Evolutionary conservation across 2,329 filamentous ascomycete genomes (phyloP).

Genomic region (Neofusicoccum ribis): DNA sequence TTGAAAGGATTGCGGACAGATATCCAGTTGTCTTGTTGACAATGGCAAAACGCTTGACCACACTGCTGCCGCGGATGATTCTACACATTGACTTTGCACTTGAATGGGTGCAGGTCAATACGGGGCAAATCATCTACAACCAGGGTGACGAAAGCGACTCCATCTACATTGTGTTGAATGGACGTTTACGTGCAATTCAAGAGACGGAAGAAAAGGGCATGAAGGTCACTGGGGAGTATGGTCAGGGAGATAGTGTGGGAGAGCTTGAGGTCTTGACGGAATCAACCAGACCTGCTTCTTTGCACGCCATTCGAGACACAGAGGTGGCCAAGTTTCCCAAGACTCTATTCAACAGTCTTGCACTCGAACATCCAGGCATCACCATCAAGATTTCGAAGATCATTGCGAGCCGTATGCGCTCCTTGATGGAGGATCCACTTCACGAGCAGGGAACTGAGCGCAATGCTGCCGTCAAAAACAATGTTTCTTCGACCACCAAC

Average conservation of each 20-base stretch:
- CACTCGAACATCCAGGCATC: conserved; percentile 94
- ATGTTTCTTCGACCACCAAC: conserved; percentile 83
- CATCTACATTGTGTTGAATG: conserved; percentile 96
- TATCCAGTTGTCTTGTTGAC: conserved; percentile 92
- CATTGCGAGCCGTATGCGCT: conserved; percentile 91
- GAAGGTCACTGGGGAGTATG: conserved; percentile 86
- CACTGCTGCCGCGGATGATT: conserved; percentile 82
- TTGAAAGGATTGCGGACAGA: conserved; percentile 89
- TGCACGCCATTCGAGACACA: conserved; percentile 95
- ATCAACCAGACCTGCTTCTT: conserved; percentile 80
- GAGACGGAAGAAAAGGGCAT: conserved; percentile 80
- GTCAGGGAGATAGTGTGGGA: conserved; percentile 95
- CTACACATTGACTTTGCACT: conserved; percentile 97
- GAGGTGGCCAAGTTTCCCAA: conserved; percentile 95
- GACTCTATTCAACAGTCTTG: conserved; percentile 94
- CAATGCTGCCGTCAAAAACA: conserved; percentile 57
- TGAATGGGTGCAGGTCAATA: conserved; percentile 96
- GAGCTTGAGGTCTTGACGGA: conserved; percentile 97
- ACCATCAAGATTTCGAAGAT: conserved; percentile 99
- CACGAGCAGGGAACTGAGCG: conserved; percentile 65
- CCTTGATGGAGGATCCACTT: conserved; percentile 78
- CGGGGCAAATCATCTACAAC: conserved; percentile 91
- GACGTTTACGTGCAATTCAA: conserved; percentile 79
- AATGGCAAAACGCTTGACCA: conserved; percentile 92
- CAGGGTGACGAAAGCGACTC: conserved; percentile 95